phyloP scores from a whole-genome alignment of 2,329 filamentous ascomycete genomes.

The Alternaria sp. region DNA sequence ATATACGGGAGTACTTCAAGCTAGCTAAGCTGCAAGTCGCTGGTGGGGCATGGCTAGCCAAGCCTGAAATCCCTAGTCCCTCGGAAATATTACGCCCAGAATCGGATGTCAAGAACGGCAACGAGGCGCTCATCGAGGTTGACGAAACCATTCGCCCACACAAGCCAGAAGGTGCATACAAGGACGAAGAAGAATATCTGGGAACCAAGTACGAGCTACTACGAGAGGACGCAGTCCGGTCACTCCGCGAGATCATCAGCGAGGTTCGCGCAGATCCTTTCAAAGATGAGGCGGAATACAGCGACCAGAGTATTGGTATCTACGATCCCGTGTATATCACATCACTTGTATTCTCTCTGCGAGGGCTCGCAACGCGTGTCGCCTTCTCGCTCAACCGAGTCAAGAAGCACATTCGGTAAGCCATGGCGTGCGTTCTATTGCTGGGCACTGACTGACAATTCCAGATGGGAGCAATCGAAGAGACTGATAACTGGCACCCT shows the following conservation, averaged over 20 bases:
- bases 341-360: conserved; percentile 67
- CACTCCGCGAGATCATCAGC: conserved; percentile 70
- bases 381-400: conserved; percentile 73
- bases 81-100: conserved; percentile 55
- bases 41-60: conserved; percentile 36
- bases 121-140: conserved; percentile 26
- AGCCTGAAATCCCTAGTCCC: conserved; percentile 62
- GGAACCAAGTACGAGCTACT: conserved; percentile 76
- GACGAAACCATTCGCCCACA: conserved; percentile 32
- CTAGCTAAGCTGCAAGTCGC: conserved; percentile 19
- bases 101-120: background rate
- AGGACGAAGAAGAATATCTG: conserved; percentile 69
- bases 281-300: conserved; percentile 59
- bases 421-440: background rate
- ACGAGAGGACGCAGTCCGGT: conserved; percentile 74
- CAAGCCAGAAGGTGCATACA: conserved; percentile 59
- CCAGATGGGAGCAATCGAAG: conserved; percentile 66
- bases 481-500: conserved; percentile 62
- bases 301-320: conserved; percentile 42
- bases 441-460: background rate
- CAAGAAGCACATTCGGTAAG: conserved; percentile 64
- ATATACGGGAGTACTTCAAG: conserved; percentile 37
- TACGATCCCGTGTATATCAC: conserved; percentile 66
- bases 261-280: conserved; percentile 35
- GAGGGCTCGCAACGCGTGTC: conserved; percentile 70